These are phyloP conservation scores for Atkinsonella texensis DNA, from an alignment of 2,329 filamentous ascomycete genomes.

Conservation along the genomic window DNA sequence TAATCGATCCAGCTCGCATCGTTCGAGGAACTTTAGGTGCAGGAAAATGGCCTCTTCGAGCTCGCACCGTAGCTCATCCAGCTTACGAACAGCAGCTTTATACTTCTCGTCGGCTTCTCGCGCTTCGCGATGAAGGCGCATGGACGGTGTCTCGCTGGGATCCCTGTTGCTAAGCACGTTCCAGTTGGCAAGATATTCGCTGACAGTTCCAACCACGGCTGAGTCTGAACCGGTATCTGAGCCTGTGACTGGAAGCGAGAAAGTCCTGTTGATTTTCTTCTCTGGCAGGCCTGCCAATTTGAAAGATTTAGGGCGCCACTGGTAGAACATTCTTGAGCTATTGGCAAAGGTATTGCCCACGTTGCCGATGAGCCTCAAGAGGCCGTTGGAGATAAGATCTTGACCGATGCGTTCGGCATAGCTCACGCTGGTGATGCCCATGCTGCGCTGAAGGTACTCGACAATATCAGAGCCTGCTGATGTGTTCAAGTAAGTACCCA, in stretches of 20 bases:
- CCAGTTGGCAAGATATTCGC: conserved; percentile 85
- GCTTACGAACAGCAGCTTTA: conserved; percentile 71
- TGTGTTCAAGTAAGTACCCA: conserved; percentile 90
- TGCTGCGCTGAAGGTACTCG: conserved; percentile 82
- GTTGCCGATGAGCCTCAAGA: conserved; percentile 82
- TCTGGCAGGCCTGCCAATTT: conserved; percentile 78
- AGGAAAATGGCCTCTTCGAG: conserved; percentile 92
- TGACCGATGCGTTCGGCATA: conserved; percentile 93
- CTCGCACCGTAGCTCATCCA: conserved; percentile 83
- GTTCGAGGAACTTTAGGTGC: conserved; percentile 91
- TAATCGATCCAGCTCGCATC: conserved; percentile 87
- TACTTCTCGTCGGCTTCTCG: conserved; percentile 87
- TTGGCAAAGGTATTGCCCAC: conserved; percentile 95
- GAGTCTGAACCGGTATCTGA: conserved; percentile 48
- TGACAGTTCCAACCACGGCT: conserved; percentile 68
- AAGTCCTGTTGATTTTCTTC: conserved; percentile 71
- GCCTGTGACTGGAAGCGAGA: conserved; percentile 55
- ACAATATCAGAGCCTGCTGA: conserved; percentile 87
- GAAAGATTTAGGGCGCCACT: conserved; percentile 91
- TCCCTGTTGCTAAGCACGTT: conserved; percentile 73
- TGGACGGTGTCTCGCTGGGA: conserved; percentile 85
- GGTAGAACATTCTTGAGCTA: conserved; percentile 93
- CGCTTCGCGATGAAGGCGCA: conserved; percentile 79
- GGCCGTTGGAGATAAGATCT: conserved; percentile 75
- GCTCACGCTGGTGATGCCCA: conserved; percentile 72